A percentile compares a stretch with the other conserved stretches of the same genome.
Evolutionary conservation across 257 asterid species (phyloP).

Genomic region (Rubia yunnanensis): DNA sequence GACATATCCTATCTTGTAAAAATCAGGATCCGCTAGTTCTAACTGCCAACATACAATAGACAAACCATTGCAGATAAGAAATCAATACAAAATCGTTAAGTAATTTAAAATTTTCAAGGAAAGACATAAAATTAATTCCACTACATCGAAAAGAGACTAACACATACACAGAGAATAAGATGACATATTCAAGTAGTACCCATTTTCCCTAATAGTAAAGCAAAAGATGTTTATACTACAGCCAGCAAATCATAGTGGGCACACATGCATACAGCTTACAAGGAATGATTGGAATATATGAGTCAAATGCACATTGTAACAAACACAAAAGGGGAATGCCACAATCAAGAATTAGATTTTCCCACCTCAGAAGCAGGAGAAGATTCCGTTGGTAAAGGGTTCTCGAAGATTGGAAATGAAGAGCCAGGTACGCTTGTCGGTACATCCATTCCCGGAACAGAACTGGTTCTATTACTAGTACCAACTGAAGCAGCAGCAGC

Average conservation of each 20-base stretch:
- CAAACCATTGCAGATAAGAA: constrained; percentile 12
- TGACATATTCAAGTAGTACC: background rate
- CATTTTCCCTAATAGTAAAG: background rate
- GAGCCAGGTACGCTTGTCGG: constrained; percentile 30
- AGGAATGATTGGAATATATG: background rate
- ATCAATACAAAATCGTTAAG: background rate
- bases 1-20: constrained; percentile 85
- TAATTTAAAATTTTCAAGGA: background rate
- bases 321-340: background rate
- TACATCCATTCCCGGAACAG: constrained; percentile 13
- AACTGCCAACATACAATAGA: constrained; percentile 33
- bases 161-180: background rate
- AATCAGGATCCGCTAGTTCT: constrained; percentile 92
- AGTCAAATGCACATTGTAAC: no score
- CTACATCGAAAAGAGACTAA: background rate
- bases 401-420: constrained; percentile 47
- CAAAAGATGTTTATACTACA: background rate
- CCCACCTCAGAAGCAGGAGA: constrained; percentile 70
- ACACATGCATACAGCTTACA: background rate
- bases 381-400: constrained; percentile 31
- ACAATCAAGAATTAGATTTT: background rate
- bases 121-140: background rate
- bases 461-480: constrained; percentile 25
- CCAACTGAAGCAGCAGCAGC: constrained; percentile 22
- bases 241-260: background rate